These are phyloP conservation scores for Gaeumannomyces sp. DNA, from an alignment of 2,329 filamentous ascomycete genomes.

Conservation along the genomic window DNA sequence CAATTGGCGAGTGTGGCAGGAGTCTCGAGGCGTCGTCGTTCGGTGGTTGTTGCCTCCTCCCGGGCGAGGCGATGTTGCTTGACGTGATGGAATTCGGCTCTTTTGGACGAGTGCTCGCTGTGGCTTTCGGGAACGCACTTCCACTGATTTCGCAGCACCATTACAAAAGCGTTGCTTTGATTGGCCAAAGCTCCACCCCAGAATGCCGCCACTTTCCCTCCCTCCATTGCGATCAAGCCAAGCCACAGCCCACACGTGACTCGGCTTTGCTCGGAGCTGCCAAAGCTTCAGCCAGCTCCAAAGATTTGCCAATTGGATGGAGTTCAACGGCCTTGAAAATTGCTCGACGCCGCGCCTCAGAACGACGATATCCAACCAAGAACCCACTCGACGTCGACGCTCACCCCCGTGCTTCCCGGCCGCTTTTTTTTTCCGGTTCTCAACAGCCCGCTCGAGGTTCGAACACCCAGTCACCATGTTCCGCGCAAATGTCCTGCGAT, in stretches of 20 bases:
- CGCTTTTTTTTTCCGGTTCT: neutral
- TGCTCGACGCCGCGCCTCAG: neutral
- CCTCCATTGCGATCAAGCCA: neutral
- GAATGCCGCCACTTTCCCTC: too few relatives aligned
- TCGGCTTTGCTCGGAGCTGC: constrained; percentile 14
- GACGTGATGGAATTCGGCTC: neutral
- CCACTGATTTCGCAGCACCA: constrained; percentile 1
- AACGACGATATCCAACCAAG: neutral
- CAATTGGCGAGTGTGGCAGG: neutral
- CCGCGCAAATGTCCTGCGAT: constrained; percentile 75
- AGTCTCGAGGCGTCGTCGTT: neutral
- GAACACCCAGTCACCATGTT: constrained; percentile 62
- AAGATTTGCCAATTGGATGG: neutral
- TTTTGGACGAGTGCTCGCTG: neutral
- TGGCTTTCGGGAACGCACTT: constrained; percentile 6
- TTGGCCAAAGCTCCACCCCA: constrained; percentile 7
- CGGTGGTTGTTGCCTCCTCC: neutral
- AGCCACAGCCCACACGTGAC: constrained; percentile 13
- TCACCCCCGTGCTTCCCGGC: too few relatives aligned
- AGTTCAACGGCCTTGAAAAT: neutral
- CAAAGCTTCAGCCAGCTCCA: constrained; percentile 11
- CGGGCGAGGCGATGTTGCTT: neutral
- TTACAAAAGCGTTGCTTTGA: constrained; percentile 10
- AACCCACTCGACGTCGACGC: neutral
- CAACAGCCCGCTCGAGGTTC: neutral